Evolutionary conservation across 2,329 filamentous ascomycete species (phyloP), one percentile per base, ranked within the genome.

Genomic region (Alternaria brassicicola): DNA sequence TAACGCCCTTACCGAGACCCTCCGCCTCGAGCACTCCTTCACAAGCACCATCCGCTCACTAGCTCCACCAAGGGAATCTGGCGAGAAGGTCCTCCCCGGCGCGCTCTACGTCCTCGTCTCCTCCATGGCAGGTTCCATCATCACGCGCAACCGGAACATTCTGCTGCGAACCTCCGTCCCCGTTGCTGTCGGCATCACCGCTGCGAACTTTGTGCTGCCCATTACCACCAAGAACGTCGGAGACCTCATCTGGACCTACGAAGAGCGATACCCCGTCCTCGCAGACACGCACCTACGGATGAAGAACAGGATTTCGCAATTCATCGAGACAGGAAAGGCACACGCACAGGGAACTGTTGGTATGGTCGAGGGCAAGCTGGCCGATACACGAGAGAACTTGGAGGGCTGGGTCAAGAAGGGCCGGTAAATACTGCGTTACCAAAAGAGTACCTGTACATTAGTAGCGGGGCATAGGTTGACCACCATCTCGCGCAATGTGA

Each of bases 341-440:
- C 91, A 96, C 79, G 87, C 86, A 46, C 83, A 89, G 68, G 85
- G 92, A 76, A 87, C 87, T 47, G 84, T 88, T 62, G 84, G 83
- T 65, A 90, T 89, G 81, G 86, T 96, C 61, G 89, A 96, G 75
- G 89, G 92, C 62, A 93, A 91, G 82, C 89, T 97, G 52, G 86
- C 85, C 59, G 86, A 89, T 53, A 89, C 87, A 57, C 86, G 93
- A 69, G 89, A 93, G 79, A 84, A 85, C 48, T 81, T 97, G 57
- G 93, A 97, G 83, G 88, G 87, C 61, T 95, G 93, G 92, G 91
- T 98, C 53, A 92, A 87, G 83, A 93, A 96, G 85, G 93, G 92
- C 56, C 91, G 90, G 84, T 93, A 85, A 81, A 63, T 35, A 26
- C 26, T 38, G 43, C 41, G 42, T 43, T 30, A 21, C 45, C 31